Evolutionary conservation across 768 basidiomycete species (phyloP).

Genomic region (Collybia sordida): DNA sequence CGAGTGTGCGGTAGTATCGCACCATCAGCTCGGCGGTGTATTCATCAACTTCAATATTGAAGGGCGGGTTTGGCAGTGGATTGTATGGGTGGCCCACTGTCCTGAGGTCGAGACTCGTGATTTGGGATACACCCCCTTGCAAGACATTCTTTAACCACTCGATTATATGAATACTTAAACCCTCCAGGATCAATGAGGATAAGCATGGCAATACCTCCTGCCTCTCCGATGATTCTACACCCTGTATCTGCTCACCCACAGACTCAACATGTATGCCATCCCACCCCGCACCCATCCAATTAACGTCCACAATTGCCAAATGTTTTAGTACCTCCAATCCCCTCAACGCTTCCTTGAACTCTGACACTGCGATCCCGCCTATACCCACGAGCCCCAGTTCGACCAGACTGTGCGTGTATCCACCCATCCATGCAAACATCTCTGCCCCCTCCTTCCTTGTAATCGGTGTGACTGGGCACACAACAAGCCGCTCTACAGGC

Average conservation of each 20-base stretch:
- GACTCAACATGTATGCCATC: too few species aligned
- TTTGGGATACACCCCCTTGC: too few species aligned
- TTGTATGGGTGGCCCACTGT: too few species aligned
- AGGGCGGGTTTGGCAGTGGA: too few species aligned
- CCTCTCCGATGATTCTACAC: too few species aligned
- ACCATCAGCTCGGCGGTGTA: too few species aligned
- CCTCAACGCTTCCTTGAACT: background rate
- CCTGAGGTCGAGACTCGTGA: too few species aligned
- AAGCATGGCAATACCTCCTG: background rate
- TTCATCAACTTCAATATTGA: too few species aligned
- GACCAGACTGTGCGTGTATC: slow-evolving; percentile 3
- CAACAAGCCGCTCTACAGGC: slow-evolving; percentile 1
- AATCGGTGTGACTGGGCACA: slow-evolving; percentile 5
- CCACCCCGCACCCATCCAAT: background rate
- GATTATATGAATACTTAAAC: background rate
- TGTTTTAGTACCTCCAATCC: slow-evolving; percentile 8
- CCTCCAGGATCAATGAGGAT: slow-evolving; percentile 5
- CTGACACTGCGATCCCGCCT: background rate
- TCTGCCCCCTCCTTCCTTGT: background rate
- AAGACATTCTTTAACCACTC: background rate
- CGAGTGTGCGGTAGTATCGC: too few species aligned
- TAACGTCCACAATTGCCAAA: slow-evolving; percentile 4
- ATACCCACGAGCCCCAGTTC: slow-evolving; percentile 8
- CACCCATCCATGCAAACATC: slow-evolving; percentile 2
- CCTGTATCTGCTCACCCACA: too few species aligned